Conservation (phyloP, 306 rosid species). For the Trifolium fragiferum region DNA sequence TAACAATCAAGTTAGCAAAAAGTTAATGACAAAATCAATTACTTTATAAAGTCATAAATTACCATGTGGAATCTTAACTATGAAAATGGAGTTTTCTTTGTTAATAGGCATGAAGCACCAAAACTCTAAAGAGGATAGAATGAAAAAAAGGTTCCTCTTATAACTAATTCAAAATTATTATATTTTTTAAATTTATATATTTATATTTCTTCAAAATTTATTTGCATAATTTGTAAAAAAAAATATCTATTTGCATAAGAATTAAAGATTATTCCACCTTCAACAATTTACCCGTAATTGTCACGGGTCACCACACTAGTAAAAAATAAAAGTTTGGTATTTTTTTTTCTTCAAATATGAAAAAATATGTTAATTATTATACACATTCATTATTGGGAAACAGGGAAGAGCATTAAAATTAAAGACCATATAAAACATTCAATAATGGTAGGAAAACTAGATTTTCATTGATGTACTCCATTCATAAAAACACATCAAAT, state of each 20-base stretch:
- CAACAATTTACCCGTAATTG: too few species aligned
- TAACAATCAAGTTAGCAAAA: conserved; percentile 37
- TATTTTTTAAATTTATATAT: too few species aligned
- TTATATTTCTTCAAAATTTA: too few species aligned
- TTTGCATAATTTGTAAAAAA: too few species aligned
- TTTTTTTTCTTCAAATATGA: conserved; percentile 2
- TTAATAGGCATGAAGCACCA: conserved; percentile 36
- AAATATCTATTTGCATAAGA: too few species aligned
- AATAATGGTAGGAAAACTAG: conserved; percentile 6
- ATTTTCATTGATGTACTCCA: conserved; percentile 5
- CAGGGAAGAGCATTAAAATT: conserved; percentile 8
- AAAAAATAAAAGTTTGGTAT: neutral
- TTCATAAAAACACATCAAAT: conserved; percentile 20
- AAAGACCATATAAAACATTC: neutral
- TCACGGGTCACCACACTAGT: too few species aligned
- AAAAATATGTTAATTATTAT: neutral
- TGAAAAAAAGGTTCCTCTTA: neutral
- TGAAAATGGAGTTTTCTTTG: conserved; percentile 35
- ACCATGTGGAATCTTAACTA: conserved; percentile 50
- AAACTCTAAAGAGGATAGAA: conserved; percentile 10
- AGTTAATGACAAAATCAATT: conserved; percentile 45
- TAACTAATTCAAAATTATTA: neutral
- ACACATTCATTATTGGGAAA: neutral
- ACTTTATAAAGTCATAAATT: conserved; percentile 35
- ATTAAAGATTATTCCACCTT: too few species aligned